Evolutionary conservation across 2,329 filamentous ascomycete species (phyloP), one percentile per base, ranked within the genome.

Genomic region (Pestalotiopsis sp.): DNA sequence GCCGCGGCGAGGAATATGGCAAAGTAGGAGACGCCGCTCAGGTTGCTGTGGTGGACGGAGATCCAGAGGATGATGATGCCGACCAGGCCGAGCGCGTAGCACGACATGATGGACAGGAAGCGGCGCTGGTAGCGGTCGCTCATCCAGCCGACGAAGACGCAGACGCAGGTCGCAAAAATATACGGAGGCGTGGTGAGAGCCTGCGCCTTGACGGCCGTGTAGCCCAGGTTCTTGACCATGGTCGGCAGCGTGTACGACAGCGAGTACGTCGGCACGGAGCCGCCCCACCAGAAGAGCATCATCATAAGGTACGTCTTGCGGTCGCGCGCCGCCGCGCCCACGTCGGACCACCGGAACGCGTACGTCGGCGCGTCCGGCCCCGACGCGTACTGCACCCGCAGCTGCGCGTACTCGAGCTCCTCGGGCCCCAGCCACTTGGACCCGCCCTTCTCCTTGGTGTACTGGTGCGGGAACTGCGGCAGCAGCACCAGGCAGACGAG

Each of bases 111-210:
- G 30, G 66, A 69, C 22, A 20, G 4, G 40, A 58, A 70, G 52
- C 72, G 72, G 30, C 67, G 73, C 78, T 82, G 68, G 67, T 82
- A 76, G 1, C 79, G 78, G 2, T 83, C 85, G 3, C 83, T 85
- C 62, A 78, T 83, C 80, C 81, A 85, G 1, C 39, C 62, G 22
- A 64, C 44, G n/a, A 55, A 17, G 30, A 48, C 24, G 22, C 38
- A 35, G 39, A 48, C 26, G 44, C 26, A 64, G 3, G 78, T 80
- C 0, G 82, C 81, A 48, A 81, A 73, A 3, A 64, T 30, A 40
- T 64, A 64, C 1, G 84, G 84, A 0, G 84, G 84, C 55, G 80
- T 81, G 3, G 82, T 84, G 4, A 86, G 79, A 1, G 82, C 79
- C 5, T 85, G 78, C 1, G 83, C 83, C 22, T 82, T 78, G 1